phyloP scores from a whole-genome alignment of 2,329 filamentous ascomycete genomes.

The Raffaelea arxii region DNA sequence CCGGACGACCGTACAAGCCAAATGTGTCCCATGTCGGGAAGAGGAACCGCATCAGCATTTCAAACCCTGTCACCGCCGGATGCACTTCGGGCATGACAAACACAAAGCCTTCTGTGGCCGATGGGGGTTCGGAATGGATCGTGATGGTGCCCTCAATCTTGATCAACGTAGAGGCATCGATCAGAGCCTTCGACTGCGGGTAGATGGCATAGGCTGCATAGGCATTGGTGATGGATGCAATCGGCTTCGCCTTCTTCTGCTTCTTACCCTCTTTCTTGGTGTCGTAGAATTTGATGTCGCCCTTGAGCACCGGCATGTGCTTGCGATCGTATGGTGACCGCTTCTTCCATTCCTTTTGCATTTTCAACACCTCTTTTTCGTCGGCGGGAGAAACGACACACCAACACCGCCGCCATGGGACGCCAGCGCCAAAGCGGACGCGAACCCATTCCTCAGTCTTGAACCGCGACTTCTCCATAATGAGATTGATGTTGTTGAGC shows the following conservation, averaged over 20 bases:
- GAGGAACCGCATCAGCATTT: constrained; percentile 86
- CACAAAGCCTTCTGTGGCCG: constrained; percentile 81
- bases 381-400: constrained; percentile 88
- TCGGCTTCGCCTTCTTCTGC: constrained; percentile 81
- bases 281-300: constrained; percentile 92
- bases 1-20: constrained; percentile 80
- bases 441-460: constrained; percentile 88
- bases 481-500: constrained; percentile 80
- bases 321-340: constrained; percentile 74
- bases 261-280: constrained; percentile 65
- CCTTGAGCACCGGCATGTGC: constrained; percentile 59
- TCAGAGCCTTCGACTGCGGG: constrained; percentile 84
- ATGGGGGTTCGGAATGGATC: constrained; percentile 70
- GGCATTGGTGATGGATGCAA: constrained; percentile 83
- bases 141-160: constrained; percentile 90
- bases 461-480: constrained; percentile 72
- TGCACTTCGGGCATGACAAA: constrained; percentile 96
- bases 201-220: constrained; percentile 94
- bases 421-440: constrained; percentile 89
- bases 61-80: constrained; percentile 86
- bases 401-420: constrained; percentile 94
- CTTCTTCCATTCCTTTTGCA: constrained; percentile 74
- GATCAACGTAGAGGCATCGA: constrained; percentile 86
- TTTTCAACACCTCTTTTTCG: constrained; percentile 81
- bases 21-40: constrained; percentile 95